Conservation (phyloP, 768 basidiomycete species). For the Pulveroboletus ravenelii region DNA sequence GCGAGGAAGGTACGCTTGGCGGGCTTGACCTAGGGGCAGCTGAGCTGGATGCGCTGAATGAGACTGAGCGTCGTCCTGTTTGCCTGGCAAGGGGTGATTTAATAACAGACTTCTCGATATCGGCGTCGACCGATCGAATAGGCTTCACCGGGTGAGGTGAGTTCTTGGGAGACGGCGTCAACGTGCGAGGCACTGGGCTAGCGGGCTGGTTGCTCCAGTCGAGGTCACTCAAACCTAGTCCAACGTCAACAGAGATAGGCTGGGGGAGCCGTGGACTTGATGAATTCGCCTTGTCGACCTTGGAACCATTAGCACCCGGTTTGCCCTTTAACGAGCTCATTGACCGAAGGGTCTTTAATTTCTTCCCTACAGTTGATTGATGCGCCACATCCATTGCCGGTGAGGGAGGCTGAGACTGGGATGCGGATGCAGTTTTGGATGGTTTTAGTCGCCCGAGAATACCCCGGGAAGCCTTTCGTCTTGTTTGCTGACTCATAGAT, state of each 20-base stretch:
- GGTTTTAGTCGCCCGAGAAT: slow-evolving; percentile 59
- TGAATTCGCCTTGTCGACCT: slow-evolving; percentile 36
- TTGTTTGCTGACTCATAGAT: slow-evolving; percentile 34
- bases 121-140: slow-evolving; percentile 21
- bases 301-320: slow-evolving; percentile 19
- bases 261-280: slow-evolving; percentile 52
- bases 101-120: slow-evolving; percentile 34
- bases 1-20: slow-evolving; percentile 49
- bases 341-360: slow-evolving; percentile 69
- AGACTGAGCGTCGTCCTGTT: slow-evolving; percentile 66
- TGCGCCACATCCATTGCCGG: slow-evolving; percentile 37
- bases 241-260: slow-evolving; percentile 49
- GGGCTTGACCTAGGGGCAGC: slow-evolving; percentile 37
- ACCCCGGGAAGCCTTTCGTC: slow-evolving; percentile 60
- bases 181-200: slow-evolving; percentile 8
- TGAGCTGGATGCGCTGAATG: slow-evolving; percentile 41
- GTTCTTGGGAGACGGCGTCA: slow-evolving; percentile 18
- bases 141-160: slow-evolving; percentile 16
- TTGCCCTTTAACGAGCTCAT: slow-evolving; percentile 76
- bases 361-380: slow-evolving; percentile 38
- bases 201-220: slow-evolving; percentile 41
- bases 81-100: slow-evolving; percentile 40
- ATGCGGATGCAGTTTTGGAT: slow-evolving; percentile 37
- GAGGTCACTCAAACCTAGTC: slow-evolving; percentile 51
- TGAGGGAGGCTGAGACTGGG: slow-evolving; percentile 44